A percentile compares a stretch with the other conserved stretches of the same genome.
Evolutionary conservation across 139 green algal species (phyloP).

Genomic region (Parachlorella kessleri): DNA sequence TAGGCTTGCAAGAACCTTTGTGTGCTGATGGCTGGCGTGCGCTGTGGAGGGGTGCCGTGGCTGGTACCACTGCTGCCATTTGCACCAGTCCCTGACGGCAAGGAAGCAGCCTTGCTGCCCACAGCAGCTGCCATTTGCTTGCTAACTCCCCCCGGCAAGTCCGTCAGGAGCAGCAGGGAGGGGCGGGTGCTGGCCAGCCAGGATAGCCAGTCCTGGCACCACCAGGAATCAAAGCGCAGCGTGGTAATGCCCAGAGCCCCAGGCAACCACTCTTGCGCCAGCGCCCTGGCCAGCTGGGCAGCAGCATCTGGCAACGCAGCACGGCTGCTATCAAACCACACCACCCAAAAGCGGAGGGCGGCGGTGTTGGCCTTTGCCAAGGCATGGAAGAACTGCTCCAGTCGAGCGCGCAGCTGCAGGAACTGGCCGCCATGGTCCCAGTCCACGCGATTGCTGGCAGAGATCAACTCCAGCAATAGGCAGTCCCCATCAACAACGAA

Average conservation of each 20-base stretch:
- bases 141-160: too few species aligned
- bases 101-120: too few species aligned
- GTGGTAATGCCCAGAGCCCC: not conserved
- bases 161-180: conserved; percentile 17
- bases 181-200: not conserved
- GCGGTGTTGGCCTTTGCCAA: conserved; percentile 1
- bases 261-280: not conserved
- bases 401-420: conserved; percentile 5
- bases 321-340: conserved; percentile 1
- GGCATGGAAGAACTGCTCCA: conserved; percentile 7
- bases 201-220: not conserved
- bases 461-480: conserved; percentile 17
- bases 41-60: not conserved
- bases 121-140: too few species aligned
- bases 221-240: conserved; percentile 7
- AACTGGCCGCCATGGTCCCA: conserved; percentile 1
- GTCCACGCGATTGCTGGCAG: not conserved
- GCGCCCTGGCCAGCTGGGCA: not conserved
- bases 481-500: conserved; percentile 10
- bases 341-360: not conserved
- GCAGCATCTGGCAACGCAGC: not conserved
- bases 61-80: not conserved
- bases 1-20: not conserved
- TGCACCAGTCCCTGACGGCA: too few species aligned
- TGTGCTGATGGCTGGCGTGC: not conserved